Percentiles rank a stretch among this genome's conserved stretches.
Conservation (phyloP, 176 grass and related monocot species). For the Alopecurus myosuroides region DNA sequence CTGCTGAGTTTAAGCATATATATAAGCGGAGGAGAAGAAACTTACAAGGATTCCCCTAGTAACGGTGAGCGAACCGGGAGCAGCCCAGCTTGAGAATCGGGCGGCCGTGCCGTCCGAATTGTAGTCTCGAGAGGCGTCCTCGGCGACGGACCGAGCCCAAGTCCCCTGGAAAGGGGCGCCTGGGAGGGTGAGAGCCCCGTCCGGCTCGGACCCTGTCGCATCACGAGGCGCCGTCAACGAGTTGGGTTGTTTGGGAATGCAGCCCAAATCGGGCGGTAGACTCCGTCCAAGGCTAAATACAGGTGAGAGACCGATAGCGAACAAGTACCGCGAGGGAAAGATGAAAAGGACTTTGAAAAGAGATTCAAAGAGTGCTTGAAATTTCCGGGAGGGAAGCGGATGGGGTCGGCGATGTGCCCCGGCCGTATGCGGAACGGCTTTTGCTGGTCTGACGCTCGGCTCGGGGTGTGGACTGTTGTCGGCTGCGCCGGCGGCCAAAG, state of each 20-base stretch:
- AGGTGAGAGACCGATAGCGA: conserved; percentile 66
- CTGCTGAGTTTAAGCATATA: too few relatives aligned
- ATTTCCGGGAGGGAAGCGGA: conserved; percentile 74
- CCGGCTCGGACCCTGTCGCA: not conserved
- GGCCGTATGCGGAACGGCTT: not conserved
- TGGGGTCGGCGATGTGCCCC: too few relatives aligned
- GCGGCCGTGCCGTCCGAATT: too few relatives aligned
- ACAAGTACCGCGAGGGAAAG: conserved; percentile 75
- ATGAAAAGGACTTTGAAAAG: conserved; percentile 89
- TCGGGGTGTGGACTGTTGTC: not conserved
- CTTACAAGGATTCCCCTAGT: too few relatives aligned
- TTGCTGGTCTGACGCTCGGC: not conserved
- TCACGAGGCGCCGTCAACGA: conserved; percentile 36
- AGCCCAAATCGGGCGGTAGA: conserved; percentile 46
- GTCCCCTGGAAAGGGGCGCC: conserved; percentile 40
- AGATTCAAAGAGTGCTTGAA: conserved; percentile 81
- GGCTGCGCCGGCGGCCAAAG: too few relatives aligned
- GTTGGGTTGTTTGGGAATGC: conserved; percentile 55
- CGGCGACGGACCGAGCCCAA: not conserved
- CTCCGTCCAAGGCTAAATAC: conserved; percentile 63
- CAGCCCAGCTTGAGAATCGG: too few relatives aligned
- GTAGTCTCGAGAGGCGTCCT: too few relatives aligned
- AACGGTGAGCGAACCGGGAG: too few relatives aligned
- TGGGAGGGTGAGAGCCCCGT: conserved; percentile 47
- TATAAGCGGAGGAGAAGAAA: too few relatives aligned